These are phyloP conservation scores for Syzygium aromaticum DNA, from an alignment of 345 rosid species.

Conservation along the genomic window DNA sequence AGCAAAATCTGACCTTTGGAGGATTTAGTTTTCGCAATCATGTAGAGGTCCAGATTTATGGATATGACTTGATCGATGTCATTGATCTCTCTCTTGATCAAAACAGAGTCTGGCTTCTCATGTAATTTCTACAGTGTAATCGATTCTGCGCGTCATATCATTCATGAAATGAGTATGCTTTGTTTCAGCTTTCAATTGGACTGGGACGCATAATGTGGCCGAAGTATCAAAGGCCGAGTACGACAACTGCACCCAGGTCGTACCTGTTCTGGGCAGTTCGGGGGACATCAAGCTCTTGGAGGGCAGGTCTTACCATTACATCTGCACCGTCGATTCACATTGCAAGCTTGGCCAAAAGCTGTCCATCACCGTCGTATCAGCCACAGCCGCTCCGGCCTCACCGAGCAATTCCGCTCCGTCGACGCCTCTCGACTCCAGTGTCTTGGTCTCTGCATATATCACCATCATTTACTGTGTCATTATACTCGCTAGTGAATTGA, in stretches of 20 bases:
- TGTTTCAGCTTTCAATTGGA: conserved; percentile 20
- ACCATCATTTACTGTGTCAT: background rate
- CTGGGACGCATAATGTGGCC: conserved; percentile 8
- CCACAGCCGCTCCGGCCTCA: background rate
- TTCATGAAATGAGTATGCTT: background rate
- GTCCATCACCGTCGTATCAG: background rate
- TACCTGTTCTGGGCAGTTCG: background rate
- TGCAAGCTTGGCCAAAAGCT: conserved; percentile 18
- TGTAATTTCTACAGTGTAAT: background rate
- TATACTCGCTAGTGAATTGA: background rate
- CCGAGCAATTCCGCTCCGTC: background rate
- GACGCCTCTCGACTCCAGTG: background rate
- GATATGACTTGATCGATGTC: no score
- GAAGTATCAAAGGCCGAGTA: conserved; percentile 8
- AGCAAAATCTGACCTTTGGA: background rate
- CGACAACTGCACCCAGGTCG: conserved; percentile 4
- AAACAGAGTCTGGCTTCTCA: background rate
- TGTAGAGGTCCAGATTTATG: background rate
- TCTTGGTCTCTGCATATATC: background rate
- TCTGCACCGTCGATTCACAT: conserved; percentile 15
- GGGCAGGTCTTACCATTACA: background rate
- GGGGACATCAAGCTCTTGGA: background rate
- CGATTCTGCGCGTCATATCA: background rate
- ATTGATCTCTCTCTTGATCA: no score
- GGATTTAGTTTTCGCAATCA: background rate